Percentiles rank a stretch among this genome's conserved stretches.
These are phyloP conservation scores for Aureobasidium sp. DNA, from an alignment of 2,329 filamentous ascomycete genomes.

Conservation along the genomic window DNA sequence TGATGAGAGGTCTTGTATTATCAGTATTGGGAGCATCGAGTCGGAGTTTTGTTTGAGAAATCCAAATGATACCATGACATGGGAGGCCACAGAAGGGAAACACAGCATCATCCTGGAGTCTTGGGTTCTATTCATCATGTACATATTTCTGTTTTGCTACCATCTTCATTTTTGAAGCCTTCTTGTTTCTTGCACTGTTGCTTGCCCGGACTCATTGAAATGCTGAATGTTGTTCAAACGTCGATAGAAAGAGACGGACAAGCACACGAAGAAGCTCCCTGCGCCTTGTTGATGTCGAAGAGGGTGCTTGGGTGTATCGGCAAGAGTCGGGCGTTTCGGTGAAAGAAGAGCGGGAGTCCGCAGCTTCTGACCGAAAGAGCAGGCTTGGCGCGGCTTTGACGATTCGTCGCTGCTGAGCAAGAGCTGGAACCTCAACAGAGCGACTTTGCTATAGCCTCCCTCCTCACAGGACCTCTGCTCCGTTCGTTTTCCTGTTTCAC, in stretches of 20 bases:
- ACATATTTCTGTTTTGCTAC: background rate
- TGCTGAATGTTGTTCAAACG: too few relatives aligned
- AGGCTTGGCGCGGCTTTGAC: slow-evolving; percentile 9
- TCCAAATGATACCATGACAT: background rate
- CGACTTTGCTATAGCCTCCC: background rate
- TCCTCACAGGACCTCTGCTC: background rate
- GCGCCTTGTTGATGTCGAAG: background rate
- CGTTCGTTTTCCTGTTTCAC: background rate
- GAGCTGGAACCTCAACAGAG: slow-evolving; percentile 1
- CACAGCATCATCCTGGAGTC: background rate
- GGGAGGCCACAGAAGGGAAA: background rate
- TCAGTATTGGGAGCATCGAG: background rate
- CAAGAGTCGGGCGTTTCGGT: background rate
- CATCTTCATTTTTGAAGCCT: background rate
- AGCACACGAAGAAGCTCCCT: background rate
- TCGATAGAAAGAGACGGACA: too few relatives aligned
- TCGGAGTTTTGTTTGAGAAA: background rate
- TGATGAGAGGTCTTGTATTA: background rate
- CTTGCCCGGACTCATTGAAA: too few relatives aligned
- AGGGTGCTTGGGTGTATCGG: background rate
- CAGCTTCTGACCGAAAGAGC: slow-evolving; percentile 1
- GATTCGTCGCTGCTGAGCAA: slow-evolving; percentile 3
- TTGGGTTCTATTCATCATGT: background rate
- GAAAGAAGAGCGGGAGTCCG: background rate
- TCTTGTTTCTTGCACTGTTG: too few relatives aligned